phyloP scores from a whole-genome alignment of 1,139 yeast genomes.

The Debaryomyces psychrophilus region DNA sequence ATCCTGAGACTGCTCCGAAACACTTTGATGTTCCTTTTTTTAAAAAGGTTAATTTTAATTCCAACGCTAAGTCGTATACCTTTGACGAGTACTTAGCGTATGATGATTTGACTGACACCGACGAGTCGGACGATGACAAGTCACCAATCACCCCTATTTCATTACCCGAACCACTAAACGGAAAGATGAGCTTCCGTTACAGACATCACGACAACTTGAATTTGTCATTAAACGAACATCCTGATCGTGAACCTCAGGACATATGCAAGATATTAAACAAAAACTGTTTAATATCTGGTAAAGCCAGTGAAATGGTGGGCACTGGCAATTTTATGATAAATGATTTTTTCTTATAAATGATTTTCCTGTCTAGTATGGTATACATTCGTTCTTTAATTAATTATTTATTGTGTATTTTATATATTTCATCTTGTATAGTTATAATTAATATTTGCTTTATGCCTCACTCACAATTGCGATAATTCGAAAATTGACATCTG shows the following conservation, averaged over 20 bases:
- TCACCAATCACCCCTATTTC: constrained; percentile 23
- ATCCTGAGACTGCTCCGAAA: constrained; percentile 2
- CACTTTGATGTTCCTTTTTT: constrained; percentile 40
- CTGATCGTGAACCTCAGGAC: constrained; percentile 30
- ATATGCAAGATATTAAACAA: constrained; percentile 44
- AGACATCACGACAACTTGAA: constrained; percentile 50
- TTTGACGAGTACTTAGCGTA: constrained; percentile 46
- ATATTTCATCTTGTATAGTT: constrained; percentile 11
- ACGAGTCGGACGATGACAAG: constrained; percentile 12
- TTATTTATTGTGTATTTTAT: constrained; percentile 9
- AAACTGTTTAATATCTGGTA: constrained; percentile 51
- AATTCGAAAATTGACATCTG: constrained; percentile 1
- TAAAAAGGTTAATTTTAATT: constrained; percentile 21
- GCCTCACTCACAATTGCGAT: not conserved
- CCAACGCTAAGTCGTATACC: constrained; percentile 35
- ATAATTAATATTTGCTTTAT: constrained; percentile 3
- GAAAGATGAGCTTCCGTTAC: constrained; percentile 47
- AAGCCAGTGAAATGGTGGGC: constrained; percentile 59
- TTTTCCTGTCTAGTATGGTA: constrained; percentile 2
- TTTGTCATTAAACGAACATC: constrained; percentile 32
- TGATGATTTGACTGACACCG: constrained; percentile 27
- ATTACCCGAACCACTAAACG: constrained; percentile 22
- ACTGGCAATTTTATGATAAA: constrained; percentile 51
- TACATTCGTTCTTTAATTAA: constrained; percentile 7
- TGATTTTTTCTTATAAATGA: constrained; percentile 46